Evolutionary conservation across 208 protist genomes (phyloP), one percentile per base, ranked within the genome.

Genomic region (Lotmaria passim): DNA sequence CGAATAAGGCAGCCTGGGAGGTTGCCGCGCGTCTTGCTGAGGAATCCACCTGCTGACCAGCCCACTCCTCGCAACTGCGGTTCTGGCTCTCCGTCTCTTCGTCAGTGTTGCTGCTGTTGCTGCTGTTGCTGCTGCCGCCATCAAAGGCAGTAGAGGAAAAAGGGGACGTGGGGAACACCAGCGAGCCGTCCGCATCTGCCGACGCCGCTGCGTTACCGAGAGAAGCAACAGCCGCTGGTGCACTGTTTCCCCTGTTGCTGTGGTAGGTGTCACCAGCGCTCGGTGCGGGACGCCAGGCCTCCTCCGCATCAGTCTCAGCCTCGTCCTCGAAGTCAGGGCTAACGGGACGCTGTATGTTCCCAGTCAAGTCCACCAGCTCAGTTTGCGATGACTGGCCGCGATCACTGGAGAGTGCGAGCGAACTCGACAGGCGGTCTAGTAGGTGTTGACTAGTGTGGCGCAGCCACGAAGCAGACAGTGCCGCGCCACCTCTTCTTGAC

Each of bases 391-490:
- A 52, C 41, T 33, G 15, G 23, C 47, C 63, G 5, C 47, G 47
- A 3, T 50, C 63, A 43, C 56, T 77, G n/a, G 71, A 61, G 19
- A 60, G 30, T 15, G 52, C 24, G 8, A 77, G 55, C n/a, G 71
- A 77, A 7, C 26, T 52, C 15, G 71, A 67, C 11, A 70, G 19
- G 0, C 63, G 57, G 17, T 33, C 38, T 8, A 77, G 47, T 12
- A 70, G n/a, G 21, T 6, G 30, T 6, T 30, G 36, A 24, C 63
- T 39, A n/a, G 62, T 38, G 23, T 6, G 19, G 8, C 26, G 12
- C 11, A 67, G 15, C 71, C 71, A 70, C 47, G 62, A 47, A 11
- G 31, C n/a, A 14, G 70, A 26, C 17, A 23, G 21, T 7, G 3
- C 15, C 12, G 28, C 5, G 15, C 1, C 21, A 26, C n/a, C 50